Evolutionary conservation across 176 grass and related monocot genomes (phyloP).

Genomic region (Oropetium thomaeum): DNA sequence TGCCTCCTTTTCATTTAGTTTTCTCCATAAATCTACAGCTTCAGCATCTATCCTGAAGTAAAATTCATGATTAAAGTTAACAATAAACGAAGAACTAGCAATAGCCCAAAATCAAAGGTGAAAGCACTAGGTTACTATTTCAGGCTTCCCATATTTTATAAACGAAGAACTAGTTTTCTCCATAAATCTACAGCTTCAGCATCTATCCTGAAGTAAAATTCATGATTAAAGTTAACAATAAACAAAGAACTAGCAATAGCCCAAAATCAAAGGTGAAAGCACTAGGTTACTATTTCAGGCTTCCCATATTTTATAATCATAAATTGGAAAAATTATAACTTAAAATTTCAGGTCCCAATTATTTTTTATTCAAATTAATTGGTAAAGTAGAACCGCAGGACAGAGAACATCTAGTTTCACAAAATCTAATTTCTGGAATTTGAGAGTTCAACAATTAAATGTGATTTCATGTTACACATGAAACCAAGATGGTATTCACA

Average conservation of each 20-base stretch:
- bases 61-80: slow-evolving; percentile 43
- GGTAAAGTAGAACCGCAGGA: no score
- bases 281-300: background rate
- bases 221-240: slow-evolving; percentile 33
- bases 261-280: slow-evolving; percentile 3
- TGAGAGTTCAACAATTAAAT: background rate
- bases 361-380: background rate
- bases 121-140: background rate
- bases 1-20: slow-evolving; percentile 59
- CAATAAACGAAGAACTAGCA: background rate
- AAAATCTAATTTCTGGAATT: background rate
- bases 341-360: background rate
- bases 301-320: background rate
- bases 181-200: slow-evolving; percentile 62
- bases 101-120: slow-evolving; percentile 3
- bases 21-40: slow-evolving; percentile 57
- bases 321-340: background rate
- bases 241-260: background rate
- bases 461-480: background rate
- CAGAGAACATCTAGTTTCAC: background rate
- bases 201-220: slow-evolving; percentile 79
- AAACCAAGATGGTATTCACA: background rate
- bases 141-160: background rate
- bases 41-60: slow-evolving; percentile 86
- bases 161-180: slow-evolving; percentile 46